phyloP scores from a whole-genome alignment of 2,329 filamentous ascomycete species.

The Ascocoryne sarcoides region DNA sequence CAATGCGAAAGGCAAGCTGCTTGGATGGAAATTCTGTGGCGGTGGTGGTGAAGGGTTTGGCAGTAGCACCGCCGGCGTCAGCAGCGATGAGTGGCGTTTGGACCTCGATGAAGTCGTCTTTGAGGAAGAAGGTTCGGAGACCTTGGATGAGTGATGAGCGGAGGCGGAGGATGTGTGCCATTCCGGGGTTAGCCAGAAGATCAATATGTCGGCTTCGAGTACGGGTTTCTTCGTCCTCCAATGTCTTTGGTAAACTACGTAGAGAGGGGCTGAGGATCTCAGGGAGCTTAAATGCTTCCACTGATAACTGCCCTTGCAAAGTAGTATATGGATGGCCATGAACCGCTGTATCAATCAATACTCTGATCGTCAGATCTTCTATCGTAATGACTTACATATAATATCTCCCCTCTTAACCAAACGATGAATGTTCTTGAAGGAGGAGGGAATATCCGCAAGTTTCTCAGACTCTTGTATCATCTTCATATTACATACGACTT shows the following conservation, averaged over 20 bases:
- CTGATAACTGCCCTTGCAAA: slow-evolving; percentile 58
- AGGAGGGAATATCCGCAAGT: too few relatives aligned
- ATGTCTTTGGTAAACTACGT: slow-evolving; percentile 64
- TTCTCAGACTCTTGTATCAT: too few relatives aligned
- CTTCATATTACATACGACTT: slow-evolving; percentile 46
- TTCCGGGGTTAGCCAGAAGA: slow-evolving; percentile 64
- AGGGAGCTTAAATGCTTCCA: slow-evolving; percentile 61
- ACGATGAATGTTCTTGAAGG: slow-evolving; percentile 55
- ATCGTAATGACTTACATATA: slow-evolving; percentile 53
- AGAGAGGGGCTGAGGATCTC: slow-evolving; percentile 67
- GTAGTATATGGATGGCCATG: slow-evolving; percentile 64
- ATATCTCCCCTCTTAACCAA: slow-evolving; percentile 74
- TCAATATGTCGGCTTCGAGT: slow-evolving; percentile 77
- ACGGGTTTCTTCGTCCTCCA: slow-evolving; percentile 63
- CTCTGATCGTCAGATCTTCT: slow-evolving; percentile 3
- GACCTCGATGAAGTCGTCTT: slow-evolving; percentile 72
- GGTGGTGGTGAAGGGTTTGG: slow-evolving; percentile 74
- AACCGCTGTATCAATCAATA: slow-evolving; percentile 38
- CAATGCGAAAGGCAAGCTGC: slow-evolving; percentile 72
- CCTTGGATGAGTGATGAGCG: slow-evolving; percentile 66
- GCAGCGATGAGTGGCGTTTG: slow-evolving; percentile 82
- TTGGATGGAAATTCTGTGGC: slow-evolving; percentile 68
- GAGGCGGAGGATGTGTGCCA: slow-evolving; percentile 61
- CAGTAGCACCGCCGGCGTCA: slow-evolving; percentile 77
- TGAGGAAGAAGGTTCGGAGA: slow-evolving; percentile 65